phyloP scores from a whole-genome alignment of 2,329 filamentous ascomycete genomes.

The Verticillium zaregamsianum region DNA sequence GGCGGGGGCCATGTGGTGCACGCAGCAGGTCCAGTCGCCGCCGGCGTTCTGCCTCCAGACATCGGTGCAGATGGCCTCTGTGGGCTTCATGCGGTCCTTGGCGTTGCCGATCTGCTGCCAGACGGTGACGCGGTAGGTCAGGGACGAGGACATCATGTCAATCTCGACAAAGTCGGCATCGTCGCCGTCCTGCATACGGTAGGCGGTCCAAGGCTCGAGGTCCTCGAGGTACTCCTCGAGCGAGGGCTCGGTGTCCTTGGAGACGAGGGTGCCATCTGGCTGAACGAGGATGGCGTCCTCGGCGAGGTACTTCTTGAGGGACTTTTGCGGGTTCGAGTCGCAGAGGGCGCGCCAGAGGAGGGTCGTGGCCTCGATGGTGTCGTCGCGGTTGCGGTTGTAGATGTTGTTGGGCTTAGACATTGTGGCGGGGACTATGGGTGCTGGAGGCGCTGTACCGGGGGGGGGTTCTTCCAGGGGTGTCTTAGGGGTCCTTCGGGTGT shows the following conservation, averaged over 20 bases:
- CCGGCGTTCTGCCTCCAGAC: constrained; percentile 27
- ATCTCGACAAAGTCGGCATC: constrained; percentile 33
- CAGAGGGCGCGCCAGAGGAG: constrained; percentile 30
- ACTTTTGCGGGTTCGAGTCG: constrained; percentile 21
- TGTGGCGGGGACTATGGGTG: neutral
- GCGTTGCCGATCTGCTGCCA: constrained; percentile 21
- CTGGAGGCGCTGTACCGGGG: neutral
- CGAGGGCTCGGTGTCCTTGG: constrained; percentile 27
- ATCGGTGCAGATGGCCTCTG: constrained; percentile 27
- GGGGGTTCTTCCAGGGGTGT: neutral
- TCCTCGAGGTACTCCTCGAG: constrained; percentile 27
- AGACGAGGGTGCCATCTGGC: constrained; percentile 25
- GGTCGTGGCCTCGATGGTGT: constrained; percentile 27
- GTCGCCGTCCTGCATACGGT: constrained; percentile 28
- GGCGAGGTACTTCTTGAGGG: constrained; percentile 27
- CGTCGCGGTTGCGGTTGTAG: constrained; percentile 28
- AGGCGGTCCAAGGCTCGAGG: constrained; percentile 30
- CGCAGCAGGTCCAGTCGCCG: constrained; percentile 28
- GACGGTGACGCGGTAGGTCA: constrained; percentile 26
- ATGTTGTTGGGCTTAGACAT: constrained; percentile 14
- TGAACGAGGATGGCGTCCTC: constrained; percentile 27
- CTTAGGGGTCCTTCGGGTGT: neutral
- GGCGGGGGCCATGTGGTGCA: constrained; percentile 23
- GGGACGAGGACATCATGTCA: constrained; percentile 28
- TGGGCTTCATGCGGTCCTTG: constrained; percentile 23